These are phyloP conservation scores for Citrus inodora DNA, from an alignment of 345 rosid genomes.

Conservation along the genomic window DNA sequence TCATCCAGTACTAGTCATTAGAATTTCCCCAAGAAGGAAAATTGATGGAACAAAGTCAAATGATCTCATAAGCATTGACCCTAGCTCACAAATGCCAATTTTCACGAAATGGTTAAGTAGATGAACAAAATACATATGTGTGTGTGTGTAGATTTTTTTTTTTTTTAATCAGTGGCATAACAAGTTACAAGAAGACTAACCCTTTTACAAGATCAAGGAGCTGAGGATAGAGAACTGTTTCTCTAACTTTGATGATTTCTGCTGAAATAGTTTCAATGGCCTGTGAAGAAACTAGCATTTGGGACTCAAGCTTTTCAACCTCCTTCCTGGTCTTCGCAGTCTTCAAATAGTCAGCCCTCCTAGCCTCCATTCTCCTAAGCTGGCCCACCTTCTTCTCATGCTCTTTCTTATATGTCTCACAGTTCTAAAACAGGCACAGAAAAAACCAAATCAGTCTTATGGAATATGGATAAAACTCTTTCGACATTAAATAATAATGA, in stretches of 20 bases:
- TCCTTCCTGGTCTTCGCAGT: slow-evolving; percentile 81
- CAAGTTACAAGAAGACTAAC: slow-evolving; percentile 35
- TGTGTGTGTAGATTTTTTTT: no score
- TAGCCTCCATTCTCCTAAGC: slow-evolving; percentile 79
- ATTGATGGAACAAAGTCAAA: slow-evolving; percentile 23
- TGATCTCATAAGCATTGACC: background rate
- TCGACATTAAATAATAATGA: no score
- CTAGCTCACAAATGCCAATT: slow-evolving; percentile 7
- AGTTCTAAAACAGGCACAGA: slow-evolving; percentile 41
- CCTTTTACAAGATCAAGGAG: slow-evolving; percentile 85
- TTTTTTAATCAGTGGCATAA: background rate
- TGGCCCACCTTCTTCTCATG: slow-evolving; percentile 79
- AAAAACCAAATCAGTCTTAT: background rate
- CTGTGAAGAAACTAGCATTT: slow-evolving; percentile 73
- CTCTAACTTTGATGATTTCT: slow-evolving; percentile 83
- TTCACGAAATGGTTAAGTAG: background rate
- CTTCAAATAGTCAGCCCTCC: slow-evolving; percentile 75
- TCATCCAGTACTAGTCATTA: background rate
- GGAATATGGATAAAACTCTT: no score
- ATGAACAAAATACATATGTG: background rate
- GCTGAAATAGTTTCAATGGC: slow-evolving; percentile 76
- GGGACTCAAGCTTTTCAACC: slow-evolving; percentile 84
- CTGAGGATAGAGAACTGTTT: slow-evolving; percentile 81
- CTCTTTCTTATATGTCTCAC: slow-evolving; percentile 63
- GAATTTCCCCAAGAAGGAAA: slow-evolving; percentile 4